Evolutionary conservation across 257 asterid genomes (phyloP).

Genomic region (Solanum gandarillasii): DNA sequence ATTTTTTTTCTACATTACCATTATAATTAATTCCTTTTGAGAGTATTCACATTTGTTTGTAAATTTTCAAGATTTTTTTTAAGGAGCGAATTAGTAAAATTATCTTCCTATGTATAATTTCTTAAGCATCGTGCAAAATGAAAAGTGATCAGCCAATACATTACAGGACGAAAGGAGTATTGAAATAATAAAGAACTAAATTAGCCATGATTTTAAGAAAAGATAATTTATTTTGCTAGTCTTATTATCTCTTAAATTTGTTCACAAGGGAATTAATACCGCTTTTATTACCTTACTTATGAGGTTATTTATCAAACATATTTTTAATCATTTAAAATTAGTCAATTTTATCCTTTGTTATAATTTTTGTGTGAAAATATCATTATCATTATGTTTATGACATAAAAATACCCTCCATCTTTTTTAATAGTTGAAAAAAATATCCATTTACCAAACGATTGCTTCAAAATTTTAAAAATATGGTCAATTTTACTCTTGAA

Average conservation of each 20-base stretch:
- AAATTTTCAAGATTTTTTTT: too few relatives aligned
- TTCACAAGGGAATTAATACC: not conserved
- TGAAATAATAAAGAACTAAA: not conserved
- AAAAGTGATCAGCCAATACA: too few relatives aligned
- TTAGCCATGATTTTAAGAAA: not conserved
- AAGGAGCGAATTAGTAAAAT: not conserved
- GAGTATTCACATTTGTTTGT: too few relatives aligned
- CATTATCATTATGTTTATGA: too few relatives aligned
- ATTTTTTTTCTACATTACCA: too few relatives aligned
- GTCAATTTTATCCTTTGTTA: not conserved
- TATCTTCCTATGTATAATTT: too few relatives aligned
- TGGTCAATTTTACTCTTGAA: not conserved
- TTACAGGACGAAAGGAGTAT: not conserved
- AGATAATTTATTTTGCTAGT: not conserved
- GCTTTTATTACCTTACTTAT: not conserved
- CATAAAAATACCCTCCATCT: not conserved
- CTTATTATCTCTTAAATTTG: not conserved
- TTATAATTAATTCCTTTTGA: too few relatives aligned
- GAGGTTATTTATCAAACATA: not conserved
- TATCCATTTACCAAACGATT: not conserved
- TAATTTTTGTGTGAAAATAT: not conserved
- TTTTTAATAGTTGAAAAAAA: too few relatives aligned
- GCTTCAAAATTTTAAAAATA: not conserved
- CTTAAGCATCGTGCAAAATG: accelerated
- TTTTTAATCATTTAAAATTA: not conserved